Conservation (phyloP, 257 asterid species). For the Solanum etuberosum region DNA sequence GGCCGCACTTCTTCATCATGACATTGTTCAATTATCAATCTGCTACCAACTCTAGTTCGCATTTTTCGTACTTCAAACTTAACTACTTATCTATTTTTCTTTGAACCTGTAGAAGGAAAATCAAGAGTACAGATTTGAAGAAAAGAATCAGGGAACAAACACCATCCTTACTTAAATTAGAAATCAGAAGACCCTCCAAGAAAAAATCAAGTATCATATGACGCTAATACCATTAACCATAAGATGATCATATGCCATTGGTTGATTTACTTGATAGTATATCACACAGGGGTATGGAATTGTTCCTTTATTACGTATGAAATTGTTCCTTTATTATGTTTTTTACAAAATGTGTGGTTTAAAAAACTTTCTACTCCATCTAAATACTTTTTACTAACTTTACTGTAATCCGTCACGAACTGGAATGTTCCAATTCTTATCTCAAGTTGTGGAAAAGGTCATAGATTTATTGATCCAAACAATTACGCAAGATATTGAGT, state of each 20-base stretch:
- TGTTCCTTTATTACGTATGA: too few relatives aligned
- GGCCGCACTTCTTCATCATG: neutral
- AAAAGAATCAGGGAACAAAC: neutral
- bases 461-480: neutral
- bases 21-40: neutral
- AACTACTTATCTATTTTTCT: neutral
- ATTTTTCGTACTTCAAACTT: neutral
- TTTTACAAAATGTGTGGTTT: too few relatives aligned
- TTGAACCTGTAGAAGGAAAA: neutral
- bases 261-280: too few relatives aligned
- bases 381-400: too few relatives aligned
- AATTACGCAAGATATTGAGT: neutral
- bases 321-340: too few relatives aligned
- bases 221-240: too few relatives aligned
- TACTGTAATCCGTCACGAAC: neutral
- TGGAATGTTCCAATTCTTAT: too few relatives aligned
- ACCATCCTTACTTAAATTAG: neutral
- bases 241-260: too few relatives aligned
- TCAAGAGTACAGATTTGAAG: neutral
- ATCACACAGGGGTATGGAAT: too few relatives aligned
- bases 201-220: neutral
- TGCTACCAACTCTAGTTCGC: neutral
- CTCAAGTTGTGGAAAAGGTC: neutral
- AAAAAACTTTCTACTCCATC: too few relatives aligned
- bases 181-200: neutral